Base-by-base conservation (phyloP, 2,329 filamentous ascomycete genomes). In the Clarireedia paspali region DNA sequence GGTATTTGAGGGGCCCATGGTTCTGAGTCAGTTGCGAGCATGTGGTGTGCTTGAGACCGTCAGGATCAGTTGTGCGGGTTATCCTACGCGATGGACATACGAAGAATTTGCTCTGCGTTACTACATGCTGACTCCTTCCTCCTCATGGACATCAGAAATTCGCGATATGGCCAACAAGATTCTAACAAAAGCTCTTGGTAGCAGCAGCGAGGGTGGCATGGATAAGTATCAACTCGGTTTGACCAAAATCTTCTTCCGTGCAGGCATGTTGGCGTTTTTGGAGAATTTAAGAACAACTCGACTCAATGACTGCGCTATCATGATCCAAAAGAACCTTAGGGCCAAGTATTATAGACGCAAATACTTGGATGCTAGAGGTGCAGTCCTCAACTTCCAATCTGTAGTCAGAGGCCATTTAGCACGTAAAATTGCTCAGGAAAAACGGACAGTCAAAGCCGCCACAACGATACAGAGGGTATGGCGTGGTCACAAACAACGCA, bases 1-100 rank as follows among this genome's bases (percentile, higher is more conserved):
- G 94, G 92, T 95, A 67, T 99, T 97, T 60, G 94, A 99, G 70
- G 94, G 94, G 0, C 94, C 95, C 3, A 99, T 99, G 94, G 94
- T 99, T 64, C 81, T 99, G 59, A 96, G 90, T 72, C 94, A 99
- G 73, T 78, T 99, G 66, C 86, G 95, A 72, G 94, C 94, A 74
- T 99, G 94, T 75, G 94, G 94, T 91, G 95, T 99, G 39, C 82
- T 99, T 57, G 94, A 99, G 74, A 99, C 94, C 4, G 94, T 99
- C 56, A 85, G 94, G 70, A 99, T 99, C 73, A 96, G 91, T 75
- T 95, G 89, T 70, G 94, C 94, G 61, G 94, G 94, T 60, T 99
- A 99, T 69, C 94, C 94, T 15, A 97, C 94, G 47, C 81, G 94
- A 70, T 99, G 94, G 95, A 97, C 94, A 0, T 99, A 96, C 69